A percentile compares a stretch with the other conserved stretches of the same genome.
Conservation (phyloP, 1,284 basidiomycete genomes). For the Tetrapyrgos nigripes region DNA sequence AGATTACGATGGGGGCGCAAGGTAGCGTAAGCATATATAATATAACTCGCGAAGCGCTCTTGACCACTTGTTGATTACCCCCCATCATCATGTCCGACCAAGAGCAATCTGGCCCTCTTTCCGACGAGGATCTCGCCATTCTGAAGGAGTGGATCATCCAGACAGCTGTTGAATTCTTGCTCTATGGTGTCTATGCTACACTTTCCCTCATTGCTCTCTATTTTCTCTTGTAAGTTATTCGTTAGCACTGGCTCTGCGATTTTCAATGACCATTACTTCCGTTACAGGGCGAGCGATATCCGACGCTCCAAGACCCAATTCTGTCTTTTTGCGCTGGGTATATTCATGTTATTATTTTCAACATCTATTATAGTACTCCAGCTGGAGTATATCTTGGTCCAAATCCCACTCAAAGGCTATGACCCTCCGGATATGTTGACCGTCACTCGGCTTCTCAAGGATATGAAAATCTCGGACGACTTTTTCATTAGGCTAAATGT, state of each 20-base stretch:
- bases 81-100: too few relatives aligned
- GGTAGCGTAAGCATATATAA: too few relatives aligned
- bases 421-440: background rate
- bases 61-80: too few relatives aligned
- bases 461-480: slow-evolving; percentile 3
- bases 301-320: background rate
- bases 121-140: background rate
- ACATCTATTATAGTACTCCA: slow-evolving; percentile 1
- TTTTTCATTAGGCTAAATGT: slow-evolving; percentile 2
- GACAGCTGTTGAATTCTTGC: slow-evolving; percentile 1
- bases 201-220: background rate
- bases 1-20: too few relatives aligned
- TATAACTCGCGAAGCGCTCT: too few relatives aligned
- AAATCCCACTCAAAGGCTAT: background rate
- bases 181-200: slow-evolving; percentile 6
- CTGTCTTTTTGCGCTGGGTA: background rate
- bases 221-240: background rate
- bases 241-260: too few relatives aligned
- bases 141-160: slow-evolving; percentile 2
- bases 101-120: slow-evolving; percentile 1
- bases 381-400: slow-evolving; percentile 2
- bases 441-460: background rate
- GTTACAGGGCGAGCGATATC: too few relatives aligned
- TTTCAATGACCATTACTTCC: too few relatives aligned
- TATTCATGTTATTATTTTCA: background rate